Conservation (phyloP, 208 protist species). For the Trypanosoma vivax region DNA sequence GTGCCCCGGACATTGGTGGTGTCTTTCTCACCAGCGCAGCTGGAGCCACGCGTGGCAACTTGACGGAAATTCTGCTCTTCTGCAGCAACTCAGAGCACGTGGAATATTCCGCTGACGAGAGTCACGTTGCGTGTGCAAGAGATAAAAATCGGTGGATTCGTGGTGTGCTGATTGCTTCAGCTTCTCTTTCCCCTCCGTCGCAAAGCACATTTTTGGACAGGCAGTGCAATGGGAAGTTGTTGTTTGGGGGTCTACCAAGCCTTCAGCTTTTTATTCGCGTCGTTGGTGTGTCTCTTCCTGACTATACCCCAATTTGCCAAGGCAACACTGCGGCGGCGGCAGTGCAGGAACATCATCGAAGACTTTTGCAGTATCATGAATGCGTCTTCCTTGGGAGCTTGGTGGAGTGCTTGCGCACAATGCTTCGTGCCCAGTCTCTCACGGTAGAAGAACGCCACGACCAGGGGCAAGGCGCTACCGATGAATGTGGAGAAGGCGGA, state of each 20-base stretch:
- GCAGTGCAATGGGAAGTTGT: slow-evolving; percentile 3
- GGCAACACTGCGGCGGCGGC: background rate
- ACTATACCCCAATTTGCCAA: slow-evolving; percentile 3
- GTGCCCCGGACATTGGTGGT: slow-evolving; percentile 1
- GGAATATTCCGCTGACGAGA: background rate
- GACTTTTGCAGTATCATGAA: slow-evolving; percentile 7
- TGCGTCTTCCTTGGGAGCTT: slow-evolving; percentile 6
- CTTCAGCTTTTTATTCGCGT: slow-evolving; percentile 9
- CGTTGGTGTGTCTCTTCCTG: slow-evolving; percentile 10
- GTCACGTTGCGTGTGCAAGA: background rate
- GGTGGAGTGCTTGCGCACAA: slow-evolving; percentile 7
- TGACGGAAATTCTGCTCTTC: slow-evolving; percentile 22
- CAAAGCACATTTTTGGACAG: slow-evolving; percentile 9
- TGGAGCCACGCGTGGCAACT: slow-evolving; percentile 15
- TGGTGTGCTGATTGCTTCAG: slow-evolving; percentile 18
- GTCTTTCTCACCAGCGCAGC: slow-evolving; percentile 21
- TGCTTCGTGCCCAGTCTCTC: no score
- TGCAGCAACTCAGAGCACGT: no score
- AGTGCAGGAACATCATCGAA: background rate
- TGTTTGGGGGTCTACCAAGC: background rate
- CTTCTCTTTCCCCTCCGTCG: slow-evolving; percentile 4
- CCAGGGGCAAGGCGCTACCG: background rate
- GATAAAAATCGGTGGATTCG: slow-evolving; percentile 16
- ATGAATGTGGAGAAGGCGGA: background rate
- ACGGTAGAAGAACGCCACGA: no score